A percentile compares a stretch with the other conserved stretches of the same genome.
Conservation (phyloP, 2,329 filamentous ascomycete species). For the Nemania diffusa region DNA sequence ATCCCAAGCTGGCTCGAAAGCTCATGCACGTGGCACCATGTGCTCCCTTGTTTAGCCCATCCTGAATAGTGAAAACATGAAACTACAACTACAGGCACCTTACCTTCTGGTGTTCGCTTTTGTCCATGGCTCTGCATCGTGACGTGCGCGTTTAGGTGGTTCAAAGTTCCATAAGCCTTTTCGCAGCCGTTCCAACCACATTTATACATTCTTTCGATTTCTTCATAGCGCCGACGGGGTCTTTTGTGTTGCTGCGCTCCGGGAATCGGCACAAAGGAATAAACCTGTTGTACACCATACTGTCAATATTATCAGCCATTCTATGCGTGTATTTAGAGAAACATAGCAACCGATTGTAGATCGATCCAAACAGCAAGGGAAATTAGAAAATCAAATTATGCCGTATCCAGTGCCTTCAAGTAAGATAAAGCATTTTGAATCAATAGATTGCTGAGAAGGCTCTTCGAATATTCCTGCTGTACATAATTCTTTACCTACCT, state of each 20-base stretch:
- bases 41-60: background rate
- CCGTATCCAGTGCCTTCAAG: background rate
- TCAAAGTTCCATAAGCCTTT: constrained; percentile 97
- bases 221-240: constrained; percentile 91
- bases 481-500: constrained; percentile 60
- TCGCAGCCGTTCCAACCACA: constrained; percentile 98
- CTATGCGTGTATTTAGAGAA: constrained; percentile 33
- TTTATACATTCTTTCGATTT: constrained; percentile 99
- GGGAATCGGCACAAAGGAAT: constrained; percentile 97
- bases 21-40: background rate
- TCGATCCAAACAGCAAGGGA: background rate
- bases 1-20: constrained; percentile 13
- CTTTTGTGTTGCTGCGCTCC: constrained; percentile 98
- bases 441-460: no score
- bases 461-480: background rate
- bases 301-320: constrained; percentile 51
- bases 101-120: constrained; percentile 98
- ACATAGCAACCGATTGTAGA: constrained; percentile 3
- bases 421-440: background rate
- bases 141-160: constrained; percentile 97
- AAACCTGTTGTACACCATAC: constrained; percentile 73
- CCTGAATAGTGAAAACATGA: background rate
- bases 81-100: constrained; percentile 47
- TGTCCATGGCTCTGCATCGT: constrained; percentile 97
- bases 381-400: background rate